Evolutionary conservation across 1,284 basidiomycete genomes (phyloP), one percentile per base, ranked within the genome.

Genomic region (Cutaneotrichosporon daszewskae): DNA sequence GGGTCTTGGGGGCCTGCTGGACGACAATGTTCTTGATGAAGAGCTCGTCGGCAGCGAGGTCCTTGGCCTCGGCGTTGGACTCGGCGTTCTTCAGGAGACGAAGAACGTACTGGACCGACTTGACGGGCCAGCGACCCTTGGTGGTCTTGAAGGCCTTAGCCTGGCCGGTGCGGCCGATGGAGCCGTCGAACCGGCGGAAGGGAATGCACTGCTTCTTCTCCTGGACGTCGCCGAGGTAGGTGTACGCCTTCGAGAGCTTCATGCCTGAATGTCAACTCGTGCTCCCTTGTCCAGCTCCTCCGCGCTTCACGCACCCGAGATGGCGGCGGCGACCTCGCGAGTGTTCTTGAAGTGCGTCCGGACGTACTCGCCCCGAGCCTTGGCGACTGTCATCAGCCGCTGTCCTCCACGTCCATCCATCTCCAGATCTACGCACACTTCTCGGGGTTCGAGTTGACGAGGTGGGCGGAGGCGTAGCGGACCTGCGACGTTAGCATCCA

Each of bases 321-420:
- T 77, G 58, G 85, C 87, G 61, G 87, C 87, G 44, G 83, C 85
- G 47, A 94, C 89, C 75, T 90, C 90, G 63, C 92, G 87, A 83
- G 96, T 97, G 83, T 98, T 98, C 86, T 98, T 99, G 84, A 96
- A 98, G 79, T 98, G 95, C 49, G 94, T 95, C 63, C 92, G 87
- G 69, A 97, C 83, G 80, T 97, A 95, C 77, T 92, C 86, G 66
- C 92, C 92, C 68, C 87, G 85, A 54, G 92, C 87, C 69, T 82
- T 85, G 66, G 90, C 83, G 72, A 86, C 88, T 92, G 66, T 41
- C 27, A 29, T 52, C 45, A 51, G 43, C 23, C 13, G 11, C 9
- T 13, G 17, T 23, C 27, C 39, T 29, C 10, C 33, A 25, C 33
- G 11, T 34, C 37, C 27, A 19, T 29, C 22, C 24, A 19, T 25